Evolutionary conservation across 2,329 filamentous ascomycete species (phyloP).

Genomic region (Chaetothyriales sp.): DNA sequence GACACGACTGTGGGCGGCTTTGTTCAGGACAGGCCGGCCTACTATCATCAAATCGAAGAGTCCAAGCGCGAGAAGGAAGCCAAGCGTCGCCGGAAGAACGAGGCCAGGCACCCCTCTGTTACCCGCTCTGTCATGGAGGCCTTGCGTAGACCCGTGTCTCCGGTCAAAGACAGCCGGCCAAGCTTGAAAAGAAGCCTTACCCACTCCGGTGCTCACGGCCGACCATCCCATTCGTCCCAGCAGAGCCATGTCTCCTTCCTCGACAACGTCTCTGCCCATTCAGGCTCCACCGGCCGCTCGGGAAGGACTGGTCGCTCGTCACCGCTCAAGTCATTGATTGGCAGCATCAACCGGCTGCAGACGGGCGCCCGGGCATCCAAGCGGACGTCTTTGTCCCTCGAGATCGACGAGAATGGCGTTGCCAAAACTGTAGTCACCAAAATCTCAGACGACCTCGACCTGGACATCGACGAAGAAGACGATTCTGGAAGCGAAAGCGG

Average conservation of each 20-base stretch:
- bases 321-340: conserved; percentile 23
- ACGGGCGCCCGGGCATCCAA: conserved; percentile 9
- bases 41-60: conserved; percentile 37
- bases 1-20: conserved; percentile 20
- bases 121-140: conserved; percentile 20
- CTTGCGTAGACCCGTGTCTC: conserved; percentile 13
- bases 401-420: conserved; percentile 35
- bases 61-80: conserved; percentile 27
- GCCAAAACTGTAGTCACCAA: conserved; percentile 29
- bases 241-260: conserved; percentile 19
- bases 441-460: conserved; percentile 22
- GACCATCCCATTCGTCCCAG: conserved; percentile 20
- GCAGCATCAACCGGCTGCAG: conserved; percentile 20
- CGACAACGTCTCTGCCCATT: conserved; percentile 22
- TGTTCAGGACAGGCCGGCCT: conserved; percentile 27
- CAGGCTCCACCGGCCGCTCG: conserved; percentile 27
- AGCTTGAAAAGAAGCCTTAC: conserved; percentile 29
- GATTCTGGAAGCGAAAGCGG: conserved; percentile 32
- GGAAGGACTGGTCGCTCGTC: conserved; percentile 32
- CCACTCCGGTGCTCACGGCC: conserved; percentile 23
- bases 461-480: conserved; percentile 30
- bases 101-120: conserved; percentile 19
- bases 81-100: conserved; percentile 20
- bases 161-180: conserved; percentile 20
- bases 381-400: conserved; percentile 32